A percentile compares a stretch with the other conserved stretches of the same genome.
Conservation (phyloP, 331 rosid genomes). For the Rhamnella rubrinervis region DNA sequence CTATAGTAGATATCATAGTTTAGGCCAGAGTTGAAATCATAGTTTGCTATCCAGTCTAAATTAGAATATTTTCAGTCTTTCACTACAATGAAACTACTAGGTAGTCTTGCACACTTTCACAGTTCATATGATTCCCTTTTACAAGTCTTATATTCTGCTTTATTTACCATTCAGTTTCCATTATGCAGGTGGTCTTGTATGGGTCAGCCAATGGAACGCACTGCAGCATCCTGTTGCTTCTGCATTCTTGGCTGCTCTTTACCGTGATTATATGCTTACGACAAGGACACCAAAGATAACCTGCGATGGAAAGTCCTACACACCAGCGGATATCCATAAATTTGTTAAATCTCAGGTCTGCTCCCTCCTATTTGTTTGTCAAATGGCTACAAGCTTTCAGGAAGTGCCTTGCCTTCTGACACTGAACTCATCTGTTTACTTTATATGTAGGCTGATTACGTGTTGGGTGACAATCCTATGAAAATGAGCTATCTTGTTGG, state of each 20-base stretch:
- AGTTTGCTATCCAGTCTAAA: background rate
- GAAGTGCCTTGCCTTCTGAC: slow-evolving; percentile 9
- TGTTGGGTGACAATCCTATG: slow-evolving; percentile 86
- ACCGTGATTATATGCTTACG: slow-evolving; percentile 93
- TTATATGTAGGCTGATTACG: slow-evolving; percentile 72
- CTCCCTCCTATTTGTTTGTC: slow-evolving; percentile 1
- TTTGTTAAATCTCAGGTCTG: slow-evolving; percentile 87
- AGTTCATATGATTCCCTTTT: background rate
- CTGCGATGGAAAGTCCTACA: slow-evolving; percentile 57
- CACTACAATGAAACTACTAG: background rate
- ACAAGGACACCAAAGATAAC: slow-evolving; percentile 50
- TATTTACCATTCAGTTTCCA: background rate
- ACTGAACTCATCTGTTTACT: slow-evolving; percentile 8
- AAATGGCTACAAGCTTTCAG: slow-evolving; percentile 2
- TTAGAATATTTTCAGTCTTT: background rate
- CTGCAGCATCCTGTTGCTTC: slow-evolving; percentile 95
- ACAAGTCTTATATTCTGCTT: background rate
- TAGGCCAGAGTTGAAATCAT: background rate
- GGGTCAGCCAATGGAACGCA: slow-evolving; percentile 86
- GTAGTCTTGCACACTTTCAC: background rate
- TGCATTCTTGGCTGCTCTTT: slow-evolving; percentile 85
- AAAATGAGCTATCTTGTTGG: slow-evolving; percentile 83
- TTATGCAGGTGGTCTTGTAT: slow-evolving; percentile 69
- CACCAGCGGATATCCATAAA: slow-evolving; percentile 66
- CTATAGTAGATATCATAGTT: background rate